These are phyloP conservation scores for Diospyros kaki DNA, from an alignment of 148 eudicot species.

Conservation along the genomic window DNA sequence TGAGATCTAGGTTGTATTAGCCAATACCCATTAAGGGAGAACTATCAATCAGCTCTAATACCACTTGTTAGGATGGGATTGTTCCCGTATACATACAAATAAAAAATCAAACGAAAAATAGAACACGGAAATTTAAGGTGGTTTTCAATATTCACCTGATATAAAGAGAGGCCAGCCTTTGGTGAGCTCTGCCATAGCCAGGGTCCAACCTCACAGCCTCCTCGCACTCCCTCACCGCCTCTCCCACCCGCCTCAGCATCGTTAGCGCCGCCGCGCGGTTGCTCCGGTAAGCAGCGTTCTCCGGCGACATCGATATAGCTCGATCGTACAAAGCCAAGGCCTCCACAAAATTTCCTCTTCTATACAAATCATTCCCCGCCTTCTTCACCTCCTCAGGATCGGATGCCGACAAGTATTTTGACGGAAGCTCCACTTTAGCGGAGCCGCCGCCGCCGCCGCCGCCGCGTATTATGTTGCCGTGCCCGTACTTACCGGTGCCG, in stretches of 20 bases:
- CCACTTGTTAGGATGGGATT: no score
- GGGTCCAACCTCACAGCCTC: constrained; percentile 37
- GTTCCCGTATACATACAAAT: no score
- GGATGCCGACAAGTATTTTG: constrained; percentile 9
- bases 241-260: constrained; percentile 35
- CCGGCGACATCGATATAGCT: constrained; percentile 35
- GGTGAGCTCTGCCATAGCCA: constrained; percentile 37
- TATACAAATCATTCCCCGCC: constrained; percentile 47
- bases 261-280: constrained; percentile 45
- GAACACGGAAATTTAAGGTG: neutral
- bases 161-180: constrained; percentile 41
- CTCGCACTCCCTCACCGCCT: constrained; percentile 42
- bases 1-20: neutral
- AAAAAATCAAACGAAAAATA: neutral
- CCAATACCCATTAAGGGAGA: no score
- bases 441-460: constrained; percentile 14
- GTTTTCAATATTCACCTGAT: constrained; percentile 23
- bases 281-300: constrained; percentile 36
- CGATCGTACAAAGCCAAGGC: constrained; percentile 35
- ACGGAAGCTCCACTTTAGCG: constrained; percentile 1
- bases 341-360: constrained; percentile 26
- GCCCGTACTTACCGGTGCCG: constrained; percentile 40
- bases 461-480: constrained; percentile 44
- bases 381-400: constrained; percentile 36
- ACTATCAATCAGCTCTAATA: no score